These are phyloP conservation scores for Xerocomus brunneocitrinus DNA, from an alignment of 768 basidiomycete species.

Conservation along the genomic window DNA sequence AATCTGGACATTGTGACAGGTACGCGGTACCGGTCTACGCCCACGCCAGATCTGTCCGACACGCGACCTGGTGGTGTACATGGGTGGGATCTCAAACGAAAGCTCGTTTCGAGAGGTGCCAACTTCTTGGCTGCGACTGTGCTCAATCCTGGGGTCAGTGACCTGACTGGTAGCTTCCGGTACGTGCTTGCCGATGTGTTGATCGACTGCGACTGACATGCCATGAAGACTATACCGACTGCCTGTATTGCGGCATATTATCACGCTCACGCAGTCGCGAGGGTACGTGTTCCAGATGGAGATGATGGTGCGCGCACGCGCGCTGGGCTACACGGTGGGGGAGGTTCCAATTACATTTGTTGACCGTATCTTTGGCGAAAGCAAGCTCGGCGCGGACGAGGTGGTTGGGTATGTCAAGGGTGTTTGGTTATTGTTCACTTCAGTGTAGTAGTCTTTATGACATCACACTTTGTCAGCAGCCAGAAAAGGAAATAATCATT, in stretches of 20 bases:
- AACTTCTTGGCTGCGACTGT: slow-evolving; percentile 88
- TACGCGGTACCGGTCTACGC: slow-evolving; percentile 71
- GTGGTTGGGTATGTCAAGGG: slow-evolving; percentile 84
- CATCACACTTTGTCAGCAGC: slow-evolving; percentile 21
- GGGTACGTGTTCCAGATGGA: slow-evolving; percentile 99
- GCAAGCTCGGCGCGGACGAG: slow-evolving; percentile 86
- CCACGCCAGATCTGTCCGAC: slow-evolving; percentile 52
- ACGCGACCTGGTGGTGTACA: slow-evolving; percentile 80
- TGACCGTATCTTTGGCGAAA: slow-evolving; percentile 90
- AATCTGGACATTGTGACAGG: slow-evolving; percentile 93
- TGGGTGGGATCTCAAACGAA: slow-evolving; percentile 90
- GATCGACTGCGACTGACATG: background rate
- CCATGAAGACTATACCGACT: slow-evolving; percentile 64
- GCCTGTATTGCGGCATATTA: slow-evolving; percentile 75
- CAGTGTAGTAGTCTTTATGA: slow-evolving; percentile 44
- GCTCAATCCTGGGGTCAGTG: slow-evolving; percentile 80
- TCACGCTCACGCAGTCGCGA: slow-evolving; percentile 77
- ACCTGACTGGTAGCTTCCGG: slow-evolving; percentile 90
- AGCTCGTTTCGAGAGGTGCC: slow-evolving; percentile 82
- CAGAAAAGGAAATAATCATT: slow-evolving; percentile 7
- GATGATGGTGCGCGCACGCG: slow-evolving; percentile 89
- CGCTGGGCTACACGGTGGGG: slow-evolving; percentile 79
- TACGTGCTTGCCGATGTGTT: slow-evolving; percentile 30
- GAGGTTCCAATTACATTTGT: slow-evolving; percentile 95
- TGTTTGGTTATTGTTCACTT: slow-evolving; percentile 73